Percentiles rank a stretch among this genome's conserved stretches.
Evolutionary conservation across 371 early-diverging fungal species (phyloP).

Genomic region (Catenaria anguillulae): DNA sequence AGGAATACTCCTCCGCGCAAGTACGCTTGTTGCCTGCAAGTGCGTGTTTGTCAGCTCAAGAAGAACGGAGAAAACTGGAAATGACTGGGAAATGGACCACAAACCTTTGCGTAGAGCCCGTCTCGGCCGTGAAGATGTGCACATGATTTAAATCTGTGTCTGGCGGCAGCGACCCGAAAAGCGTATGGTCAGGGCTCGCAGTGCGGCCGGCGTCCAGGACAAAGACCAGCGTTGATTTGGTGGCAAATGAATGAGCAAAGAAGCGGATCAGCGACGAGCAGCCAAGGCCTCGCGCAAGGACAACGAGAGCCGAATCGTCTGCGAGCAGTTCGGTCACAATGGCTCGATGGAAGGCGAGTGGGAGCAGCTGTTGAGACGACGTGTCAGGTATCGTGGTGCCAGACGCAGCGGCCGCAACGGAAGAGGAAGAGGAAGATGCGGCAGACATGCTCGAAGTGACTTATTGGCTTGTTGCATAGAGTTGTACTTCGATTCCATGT

Average conservation of each 20-base stretch:
- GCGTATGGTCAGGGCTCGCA: conserved; percentile 6
- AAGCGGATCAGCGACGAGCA: conserved; percentile 35
- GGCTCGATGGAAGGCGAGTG: conserved; percentile 49
- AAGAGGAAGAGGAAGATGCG: too few relatives aligned
- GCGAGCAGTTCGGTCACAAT: conserved; percentile 49
- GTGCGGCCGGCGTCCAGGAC: conserved; percentile 52
- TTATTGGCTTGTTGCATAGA: too few relatives aligned
- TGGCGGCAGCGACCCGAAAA: not conserved
- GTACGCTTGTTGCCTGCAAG: conserved; percentile 48
- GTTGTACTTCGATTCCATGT: too few relatives aligned
- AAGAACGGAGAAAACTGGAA: not conserved
- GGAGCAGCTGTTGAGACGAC: too few relatives aligned
- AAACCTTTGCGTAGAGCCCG: conserved; percentile 40
- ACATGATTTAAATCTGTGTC: conserved; percentile 10
- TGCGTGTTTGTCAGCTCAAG: not conserved
- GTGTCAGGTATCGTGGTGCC: too few relatives aligned
- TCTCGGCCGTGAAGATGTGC: conserved; percentile 47
- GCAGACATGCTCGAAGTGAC: too few relatives aligned
- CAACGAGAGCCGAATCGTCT: conserved; percentile 59
- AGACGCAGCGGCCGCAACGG: too few relatives aligned
- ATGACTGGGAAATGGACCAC: not conserved
- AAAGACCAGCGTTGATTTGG: conserved; percentile 58
- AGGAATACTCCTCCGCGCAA: conserved; percentile 75
- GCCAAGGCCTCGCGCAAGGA: conserved; percentile 68
- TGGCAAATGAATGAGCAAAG: conserved; percentile 51